Percentiles rank a stretch among this genome's conserved stretches.
Conservation (phyloP, 140 eudicot genomes). For the Ambrosia hybrid region DNA sequence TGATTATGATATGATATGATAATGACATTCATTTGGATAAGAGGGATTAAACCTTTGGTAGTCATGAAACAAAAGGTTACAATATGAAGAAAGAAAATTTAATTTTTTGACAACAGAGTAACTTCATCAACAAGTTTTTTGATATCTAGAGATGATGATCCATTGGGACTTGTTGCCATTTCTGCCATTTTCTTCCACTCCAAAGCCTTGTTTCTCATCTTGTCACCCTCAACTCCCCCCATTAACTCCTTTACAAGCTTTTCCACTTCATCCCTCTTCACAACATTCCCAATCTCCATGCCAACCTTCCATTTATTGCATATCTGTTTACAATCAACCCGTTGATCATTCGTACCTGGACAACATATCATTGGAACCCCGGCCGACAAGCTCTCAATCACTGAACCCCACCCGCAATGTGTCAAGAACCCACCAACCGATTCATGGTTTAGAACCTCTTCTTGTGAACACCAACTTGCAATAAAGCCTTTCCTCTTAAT, state of each 20-base stretch:
- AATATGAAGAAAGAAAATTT: neutral
- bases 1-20: too few relatives aligned
- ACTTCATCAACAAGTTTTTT: conserved; percentile 7
- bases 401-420: too few relatives aligned
- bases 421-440: too few relatives aligned
- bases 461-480: too few relatives aligned
- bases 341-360: too few relatives aligned
- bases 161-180: neutral
- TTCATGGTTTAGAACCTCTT: too few relatives aligned
- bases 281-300: conserved; percentile 10
- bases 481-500: too few relatives aligned
- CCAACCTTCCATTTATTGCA: conserved; percentile 22
- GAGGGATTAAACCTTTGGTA: too few relatives aligned
- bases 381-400: too few relatives aligned
- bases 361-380: too few relatives aligned
- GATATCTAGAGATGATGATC: neutral
- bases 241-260: neutral
- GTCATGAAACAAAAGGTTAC: too few relatives aligned
- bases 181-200: conserved; percentile 19
- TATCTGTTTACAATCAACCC: conserved; percentile 3
- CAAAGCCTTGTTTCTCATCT: neutral
- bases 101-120: neutral
- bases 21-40: too few relatives aligned
- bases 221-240: neutral
- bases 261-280: conserved; percentile 10